These are phyloP conservation scores for Elsinoe perseae DNA, from an alignment of 2,329 filamentous ascomycete species.

Conservation along the genomic window DNA sequence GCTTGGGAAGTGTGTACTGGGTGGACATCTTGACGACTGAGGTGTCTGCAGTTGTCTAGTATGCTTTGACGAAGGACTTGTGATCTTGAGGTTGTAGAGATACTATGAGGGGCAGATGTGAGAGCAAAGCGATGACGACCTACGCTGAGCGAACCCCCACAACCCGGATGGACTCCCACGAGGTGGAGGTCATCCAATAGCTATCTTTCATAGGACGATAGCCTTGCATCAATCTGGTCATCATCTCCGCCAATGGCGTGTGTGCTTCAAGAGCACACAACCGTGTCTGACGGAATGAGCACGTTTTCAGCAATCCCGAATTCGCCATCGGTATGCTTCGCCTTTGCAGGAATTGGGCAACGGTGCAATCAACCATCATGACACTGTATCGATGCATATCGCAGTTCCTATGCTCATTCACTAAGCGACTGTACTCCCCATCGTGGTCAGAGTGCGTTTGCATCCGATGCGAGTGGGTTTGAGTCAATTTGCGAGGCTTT, in stretches of 20 bases:
- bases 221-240: not conserved
- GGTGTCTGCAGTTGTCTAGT: not conserved
- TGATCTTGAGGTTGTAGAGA: not conserved
- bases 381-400: no score
- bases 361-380: no score
- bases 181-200: not conserved
- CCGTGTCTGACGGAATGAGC: no score
- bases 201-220: not conserved
- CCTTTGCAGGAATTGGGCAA: no score
- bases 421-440: no score
- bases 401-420: no score
- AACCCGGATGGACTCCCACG: constrained; percentile 2
- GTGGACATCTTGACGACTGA: not conserved
- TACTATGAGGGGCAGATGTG: not conserved
- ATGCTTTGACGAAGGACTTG: not conserved
- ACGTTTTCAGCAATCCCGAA: no score
- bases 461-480: not conserved
- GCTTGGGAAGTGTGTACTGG: constrained; percentile 16
- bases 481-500: constrained; percentile 1
- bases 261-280: no score
- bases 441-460: not conserved
- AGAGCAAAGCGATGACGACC: not conserved
- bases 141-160: not conserved
- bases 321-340: no score
- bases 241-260: not conserved